These are phyloP conservation scores for Globisporangium lucens DNA, from an alignment of 352 stramenopile genomes.

Conservation along the genomic window DNA sequence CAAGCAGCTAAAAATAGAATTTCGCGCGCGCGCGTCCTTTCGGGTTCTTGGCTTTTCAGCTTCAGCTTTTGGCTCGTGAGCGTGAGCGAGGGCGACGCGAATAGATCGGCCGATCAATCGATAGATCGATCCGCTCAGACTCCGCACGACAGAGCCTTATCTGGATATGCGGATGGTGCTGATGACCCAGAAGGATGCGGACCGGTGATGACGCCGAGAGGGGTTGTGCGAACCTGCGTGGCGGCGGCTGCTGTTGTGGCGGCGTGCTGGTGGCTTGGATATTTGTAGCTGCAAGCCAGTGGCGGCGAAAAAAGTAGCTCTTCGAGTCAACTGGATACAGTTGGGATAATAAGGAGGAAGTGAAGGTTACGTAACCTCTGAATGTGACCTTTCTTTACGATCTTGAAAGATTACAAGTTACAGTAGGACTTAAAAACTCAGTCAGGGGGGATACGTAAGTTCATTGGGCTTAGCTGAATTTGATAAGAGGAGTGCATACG, in stretches of 20 bases:
- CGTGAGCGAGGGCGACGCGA: not conserved
- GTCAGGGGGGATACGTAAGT: not conserved
- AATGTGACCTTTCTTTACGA: not conserved
- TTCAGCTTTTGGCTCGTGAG: not conserved
- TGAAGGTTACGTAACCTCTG: not conserved
- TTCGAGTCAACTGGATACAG: not conserved
- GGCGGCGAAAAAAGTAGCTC: not conserved
- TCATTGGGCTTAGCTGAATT: not conserved
- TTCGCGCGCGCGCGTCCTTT: not conserved
- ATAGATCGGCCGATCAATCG: not conserved
- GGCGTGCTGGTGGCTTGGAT: not conserved
- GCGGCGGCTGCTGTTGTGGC: no score
- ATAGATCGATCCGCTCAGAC: not conserved
- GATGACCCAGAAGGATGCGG: not conserved
- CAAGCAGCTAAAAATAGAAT: not conserved
- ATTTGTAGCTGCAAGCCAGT: not conserved
- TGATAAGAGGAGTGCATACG: not conserved
- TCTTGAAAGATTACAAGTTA: not conserved
- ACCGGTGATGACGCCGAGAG: not conserved
- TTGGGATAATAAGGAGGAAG: not conserved
- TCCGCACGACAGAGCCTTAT: not conserved
- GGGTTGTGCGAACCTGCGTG: not conserved
- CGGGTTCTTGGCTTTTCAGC: not conserved
- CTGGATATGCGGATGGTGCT: not conserved
- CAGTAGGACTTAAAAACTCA: not conserved